Percentiles rank a stretch among this genome's conserved stretches.
Conservation (phyloP, 208 protist species). For the Crithidia mellificae region DNA sequence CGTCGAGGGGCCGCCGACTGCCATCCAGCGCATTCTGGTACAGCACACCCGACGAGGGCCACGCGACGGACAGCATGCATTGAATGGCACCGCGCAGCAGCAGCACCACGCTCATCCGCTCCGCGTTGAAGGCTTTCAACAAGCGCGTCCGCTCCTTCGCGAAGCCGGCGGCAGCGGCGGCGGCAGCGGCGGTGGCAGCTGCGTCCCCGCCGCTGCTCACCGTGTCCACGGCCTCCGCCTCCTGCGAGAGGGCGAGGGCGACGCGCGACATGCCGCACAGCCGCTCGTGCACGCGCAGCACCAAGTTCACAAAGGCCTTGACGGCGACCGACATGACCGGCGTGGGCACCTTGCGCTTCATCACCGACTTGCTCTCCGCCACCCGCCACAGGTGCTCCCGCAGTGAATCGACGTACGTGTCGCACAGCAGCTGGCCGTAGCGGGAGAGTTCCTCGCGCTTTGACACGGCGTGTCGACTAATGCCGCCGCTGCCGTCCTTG, state of each 20-base stretch:
- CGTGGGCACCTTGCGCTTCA: conserved; percentile 30
- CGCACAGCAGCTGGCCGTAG: conserved; percentile 69
- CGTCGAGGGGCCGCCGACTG: conserved; percentile 17
- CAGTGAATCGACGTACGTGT: conserved; percentile 77
- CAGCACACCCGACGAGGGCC: conserved; percentile 78
- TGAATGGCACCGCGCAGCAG: conserved; percentile 53
- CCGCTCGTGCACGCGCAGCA: conserved; percentile 61
- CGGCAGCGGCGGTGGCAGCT: background rate
- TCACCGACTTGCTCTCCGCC: conserved; percentile 11
- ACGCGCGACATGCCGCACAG: conserved; percentile 52
- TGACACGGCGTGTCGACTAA: conserved; percentile 13
- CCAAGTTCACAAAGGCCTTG: conserved; percentile 52
- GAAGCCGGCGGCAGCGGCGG: background rate
- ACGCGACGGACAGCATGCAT: conserved; percentile 74
- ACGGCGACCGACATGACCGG: conserved; percentile 50
- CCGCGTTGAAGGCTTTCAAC: conserved; percentile 53
- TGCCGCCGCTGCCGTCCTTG: conserved; percentile 11
- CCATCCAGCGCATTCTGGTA: conserved; percentile 44
- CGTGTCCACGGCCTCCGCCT: conserved; percentile 9
- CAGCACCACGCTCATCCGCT: conserved; percentile 53
- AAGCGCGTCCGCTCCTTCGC: conserved; percentile 29
- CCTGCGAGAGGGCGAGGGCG: conserved; percentile 35
- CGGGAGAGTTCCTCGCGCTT: conserved; percentile 47
- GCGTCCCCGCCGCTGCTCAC: conserved; percentile 3
- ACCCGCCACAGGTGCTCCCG: conserved; percentile 33